Percentiles rank a stretch among this genome's conserved stretches.
phyloP scores from a whole-genome alignment of 2,329 filamentous ascomycete species.

The Curvularia eragrostidis region DNA sequence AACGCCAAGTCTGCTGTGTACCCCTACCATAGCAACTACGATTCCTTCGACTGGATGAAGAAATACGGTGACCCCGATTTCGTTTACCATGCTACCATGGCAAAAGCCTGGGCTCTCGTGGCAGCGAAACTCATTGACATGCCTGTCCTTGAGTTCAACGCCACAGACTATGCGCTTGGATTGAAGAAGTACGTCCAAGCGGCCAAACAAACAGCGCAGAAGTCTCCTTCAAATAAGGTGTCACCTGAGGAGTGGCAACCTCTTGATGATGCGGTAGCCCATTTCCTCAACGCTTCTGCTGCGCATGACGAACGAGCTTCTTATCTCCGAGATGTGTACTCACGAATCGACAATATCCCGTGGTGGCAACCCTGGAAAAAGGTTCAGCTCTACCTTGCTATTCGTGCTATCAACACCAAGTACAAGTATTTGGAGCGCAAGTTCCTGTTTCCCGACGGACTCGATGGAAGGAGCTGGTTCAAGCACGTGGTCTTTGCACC shows the following conservation, averaged over 20 bases:
- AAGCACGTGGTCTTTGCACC: conserved; percentile 96
- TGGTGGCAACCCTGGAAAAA: conserved; percentile 81
- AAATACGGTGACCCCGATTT: conserved; percentile 72
- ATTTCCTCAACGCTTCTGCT: conserved; percentile 57
- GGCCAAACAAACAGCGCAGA: conserved; percentile 47
- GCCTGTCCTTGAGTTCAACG: conserved; percentile 56
- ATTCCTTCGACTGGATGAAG: conserved; percentile 84
- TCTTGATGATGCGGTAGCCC: conserved; percentile 58
- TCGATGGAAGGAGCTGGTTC: conserved; percentile 86
- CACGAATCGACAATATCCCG: conserved; percentile 61
- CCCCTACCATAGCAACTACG: conserved; percentile 85
- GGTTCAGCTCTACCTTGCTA: conserved; percentile 66
- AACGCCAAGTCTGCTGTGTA: conserved; percentile 61
- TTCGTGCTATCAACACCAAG: conserved; percentile 74
- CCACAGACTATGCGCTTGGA: conserved; percentile 55
- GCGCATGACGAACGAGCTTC: conserved; percentile 61
- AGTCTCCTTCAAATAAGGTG: conserved; percentile 14
- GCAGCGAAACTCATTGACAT: conserved; percentile 56
- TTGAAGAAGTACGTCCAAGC: conserved; percentile 53
- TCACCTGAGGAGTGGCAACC: conserved; percentile 51
- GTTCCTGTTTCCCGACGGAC: conserved; percentile 76
- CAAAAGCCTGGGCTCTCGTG: conserved; percentile 55
- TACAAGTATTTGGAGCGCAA: conserved; percentile 85
- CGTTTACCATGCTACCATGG: conserved; percentile 62
- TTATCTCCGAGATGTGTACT: conserved; percentile 56